Base-by-base conservation (phyloP, 2,329 filamentous ascomycete species). In the Paecilomyces niveus region DNA sequence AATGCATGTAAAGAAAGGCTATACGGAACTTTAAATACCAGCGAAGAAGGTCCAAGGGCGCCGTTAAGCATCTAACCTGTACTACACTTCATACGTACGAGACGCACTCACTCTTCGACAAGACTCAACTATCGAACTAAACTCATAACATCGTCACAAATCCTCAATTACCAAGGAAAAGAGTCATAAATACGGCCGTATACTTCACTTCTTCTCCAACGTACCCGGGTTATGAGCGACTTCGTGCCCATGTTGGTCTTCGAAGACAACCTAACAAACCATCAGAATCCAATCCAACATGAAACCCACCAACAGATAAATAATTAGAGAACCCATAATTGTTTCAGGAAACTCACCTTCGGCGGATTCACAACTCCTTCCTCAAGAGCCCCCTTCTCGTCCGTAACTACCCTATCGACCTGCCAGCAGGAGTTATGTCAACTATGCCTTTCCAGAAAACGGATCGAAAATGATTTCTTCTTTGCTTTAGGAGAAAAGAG, bases 211-310 rank as follows among this genome's bases (percentile, higher is more conserved):
- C 59, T 66, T 70, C 54, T 61, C 61, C 39, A 67, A 39, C 13
- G 63, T 65, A 18, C 51, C 61, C 2, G 67, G 69, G 55, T 65
- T 64, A 53, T 68, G 67, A 24, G 64, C 64, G 13, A 69, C 66
- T 24, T 57, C 59, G 32, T 69, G 65, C n/a, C 66, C 65, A 52
- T 70, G 65, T 54, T 70, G 68, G 39, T 69, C 65, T 7, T 53
- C 60, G 39, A 64, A 68, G 51, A 70, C 64, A 22, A 68, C 63
- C 66, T 68, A 11, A 18, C 21, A 6, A 22, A n/a, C 15, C 49
- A 6, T 22, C 33, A 32, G 29, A 29, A 33, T 24, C n/a, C 39
- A 18, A 8, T 3, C n/a, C 39, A 18, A 8, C 2, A 45, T 1
- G 10, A 18, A 18, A 18, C n/a, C 6, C 15, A 18, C 39, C 9